A percentile compares a stretch with the other conserved stretches of the same genome.
These are phyloP conservation scores for Fistulinella cinereoalba DNA, from an alignment of 1,284 basidiomycete species.

Conservation along the genomic window DNA sequence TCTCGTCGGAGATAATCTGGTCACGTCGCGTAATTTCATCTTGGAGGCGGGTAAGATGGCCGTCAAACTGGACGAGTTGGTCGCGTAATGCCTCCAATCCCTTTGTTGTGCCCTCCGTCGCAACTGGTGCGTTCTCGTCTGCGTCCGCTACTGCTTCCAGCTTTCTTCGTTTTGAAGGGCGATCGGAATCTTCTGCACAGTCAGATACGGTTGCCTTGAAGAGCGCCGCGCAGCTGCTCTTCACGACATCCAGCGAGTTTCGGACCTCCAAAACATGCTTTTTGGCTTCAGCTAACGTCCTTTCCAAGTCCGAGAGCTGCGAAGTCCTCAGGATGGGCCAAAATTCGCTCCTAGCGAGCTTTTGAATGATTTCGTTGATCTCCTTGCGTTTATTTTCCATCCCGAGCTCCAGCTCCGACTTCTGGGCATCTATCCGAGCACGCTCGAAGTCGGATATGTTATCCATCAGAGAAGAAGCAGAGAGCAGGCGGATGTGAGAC, in stretches of 20 bases:
- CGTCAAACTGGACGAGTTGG: conserved; percentile 39
- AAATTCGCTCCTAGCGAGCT: conserved; percentile 26
- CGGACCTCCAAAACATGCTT: conserved; percentile 29
- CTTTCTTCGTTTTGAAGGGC: conserved; percentile 41
- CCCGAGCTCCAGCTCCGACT: conserved; percentile 21
- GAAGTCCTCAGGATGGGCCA: conserved; percentile 28
- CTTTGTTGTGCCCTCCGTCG: conserved; percentile 11
- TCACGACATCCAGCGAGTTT: conserved; percentile 24
- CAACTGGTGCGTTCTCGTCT: conserved; percentile 12
- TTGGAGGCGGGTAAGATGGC: conserved; percentile 39
- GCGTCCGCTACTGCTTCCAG: conserved; percentile 21
- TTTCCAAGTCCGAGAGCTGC: conserved; percentile 30
- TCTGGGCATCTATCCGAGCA: conserved; percentile 17
- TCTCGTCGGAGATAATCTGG: conserved; percentile 34
- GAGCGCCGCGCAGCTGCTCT: conserved; percentile 20
- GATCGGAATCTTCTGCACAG: conserved; percentile 20
- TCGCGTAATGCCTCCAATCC: conserved; percentile 41
- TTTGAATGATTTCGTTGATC: conserved; percentile 27
- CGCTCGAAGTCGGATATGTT: conserved; percentile 17
- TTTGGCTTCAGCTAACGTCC: conserved; percentile 21
- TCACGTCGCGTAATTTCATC: conserved; percentile 45
- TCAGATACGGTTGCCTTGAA: conserved; percentile 17
- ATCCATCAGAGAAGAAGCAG: conserved; percentile 17
- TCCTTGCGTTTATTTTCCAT: conserved; percentile 29
- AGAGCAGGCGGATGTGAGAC: conserved; percentile 18